A percentile compares a stretch with the other conserved stretches of the same genome.
Evolutionary conservation across 345 rosid genomes (phyloP).

Genomic region (Raphanus raphanistrum): DNA sequence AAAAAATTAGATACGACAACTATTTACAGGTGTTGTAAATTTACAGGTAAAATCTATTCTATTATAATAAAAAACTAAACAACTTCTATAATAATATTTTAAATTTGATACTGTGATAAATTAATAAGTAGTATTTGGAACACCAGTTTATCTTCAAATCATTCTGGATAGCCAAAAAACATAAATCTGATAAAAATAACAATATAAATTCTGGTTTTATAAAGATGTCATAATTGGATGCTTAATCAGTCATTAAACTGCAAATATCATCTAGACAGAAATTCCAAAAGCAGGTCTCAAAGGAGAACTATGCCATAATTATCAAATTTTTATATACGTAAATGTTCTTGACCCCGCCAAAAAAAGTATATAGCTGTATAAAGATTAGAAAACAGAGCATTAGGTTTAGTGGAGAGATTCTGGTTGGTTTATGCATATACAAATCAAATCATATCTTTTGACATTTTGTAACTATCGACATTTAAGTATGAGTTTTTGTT

Average conservation of each 20-base stretch:
- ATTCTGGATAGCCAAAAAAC: no score
- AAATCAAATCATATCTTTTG: conserved; percentile 19
- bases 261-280: not conserved
- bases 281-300: conserved; percentile 16
- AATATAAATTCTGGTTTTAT: no score
- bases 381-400: not conserved
- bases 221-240: not conserved
- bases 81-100: no score
- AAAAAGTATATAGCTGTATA: not conserved
- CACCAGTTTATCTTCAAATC: no score
- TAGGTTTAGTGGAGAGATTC: conserved; percentile 36
- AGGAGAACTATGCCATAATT: conserved; percentile 24
- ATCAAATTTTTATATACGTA: not conserved
- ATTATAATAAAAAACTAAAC: no score
- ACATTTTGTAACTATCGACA: conserved; percentile 16
- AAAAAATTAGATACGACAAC: no score
- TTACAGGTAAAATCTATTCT: no score
- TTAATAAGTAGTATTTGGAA: no score
- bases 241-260: not conserved
- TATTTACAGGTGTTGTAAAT: no score
- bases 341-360: conserved; percentile 20
- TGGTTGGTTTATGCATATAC: conserved; percentile 20
- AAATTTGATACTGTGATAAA: no score
- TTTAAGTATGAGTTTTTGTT: conserved; percentile 17
- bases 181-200: no score